Conservation (phyloP, 352 stramenopile species). For the Phytophthora quininea region DNA sequence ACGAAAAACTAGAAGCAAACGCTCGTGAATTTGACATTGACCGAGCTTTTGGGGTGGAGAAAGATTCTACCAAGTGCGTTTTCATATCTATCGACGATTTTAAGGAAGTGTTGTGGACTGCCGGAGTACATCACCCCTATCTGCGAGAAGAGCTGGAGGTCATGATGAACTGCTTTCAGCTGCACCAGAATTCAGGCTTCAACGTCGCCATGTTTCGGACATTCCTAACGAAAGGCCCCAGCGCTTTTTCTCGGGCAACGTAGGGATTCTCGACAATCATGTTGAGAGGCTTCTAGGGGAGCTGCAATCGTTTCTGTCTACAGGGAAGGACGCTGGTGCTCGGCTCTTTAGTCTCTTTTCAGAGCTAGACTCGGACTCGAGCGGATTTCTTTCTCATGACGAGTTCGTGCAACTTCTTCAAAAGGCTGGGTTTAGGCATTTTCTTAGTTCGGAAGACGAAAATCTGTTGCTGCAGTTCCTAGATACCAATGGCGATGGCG, state of each 20-base stretch:
- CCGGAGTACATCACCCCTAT: slow-evolving; percentile 67
- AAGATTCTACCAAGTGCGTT: slow-evolving; percentile 41
- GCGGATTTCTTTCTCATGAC: slow-evolving; percentile 57
- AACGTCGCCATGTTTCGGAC: slow-evolving; percentile 57
- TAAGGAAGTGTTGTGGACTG: slow-evolving; percentile 73
- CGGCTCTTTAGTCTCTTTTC: slow-evolving; percentile 56
- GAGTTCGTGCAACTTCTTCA: slow-evolving; percentile 78
- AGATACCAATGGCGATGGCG: slow-evolving; percentile 64
- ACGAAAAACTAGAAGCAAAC: slow-evolving; percentile 24
- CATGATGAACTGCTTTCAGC: slow-evolving; percentile 63
- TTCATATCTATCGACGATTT: slow-evolving; percentile 65
- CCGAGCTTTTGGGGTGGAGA: slow-evolving; percentile 50
- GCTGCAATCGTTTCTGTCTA: slow-evolving; percentile 61
- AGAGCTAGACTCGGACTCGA: slow-evolving; percentile 60
- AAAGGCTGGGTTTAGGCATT: slow-evolving; percentile 61
- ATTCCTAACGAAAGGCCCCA: slow-evolving; percentile 59
- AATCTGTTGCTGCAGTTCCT: slow-evolving; percentile 71
- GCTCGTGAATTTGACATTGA: slow-evolving; percentile 52
- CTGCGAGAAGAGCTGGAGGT: slow-evolving; percentile 69
- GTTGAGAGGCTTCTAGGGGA: slow-evolving; percentile 63
- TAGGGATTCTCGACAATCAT: slow-evolving; percentile 55
- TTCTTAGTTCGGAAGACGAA: slow-evolving; percentile 68
- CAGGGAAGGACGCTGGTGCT: slow-evolving; percentile 55
- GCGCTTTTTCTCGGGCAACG: slow-evolving; percentile 45
- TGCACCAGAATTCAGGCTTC: slow-evolving; percentile 46